Evolutionary conservation across 2,329 filamentous ascomycete genomes (phyloP), one percentile per base, ranked within the genome.

Genomic region (Apiospora marii): DNA sequence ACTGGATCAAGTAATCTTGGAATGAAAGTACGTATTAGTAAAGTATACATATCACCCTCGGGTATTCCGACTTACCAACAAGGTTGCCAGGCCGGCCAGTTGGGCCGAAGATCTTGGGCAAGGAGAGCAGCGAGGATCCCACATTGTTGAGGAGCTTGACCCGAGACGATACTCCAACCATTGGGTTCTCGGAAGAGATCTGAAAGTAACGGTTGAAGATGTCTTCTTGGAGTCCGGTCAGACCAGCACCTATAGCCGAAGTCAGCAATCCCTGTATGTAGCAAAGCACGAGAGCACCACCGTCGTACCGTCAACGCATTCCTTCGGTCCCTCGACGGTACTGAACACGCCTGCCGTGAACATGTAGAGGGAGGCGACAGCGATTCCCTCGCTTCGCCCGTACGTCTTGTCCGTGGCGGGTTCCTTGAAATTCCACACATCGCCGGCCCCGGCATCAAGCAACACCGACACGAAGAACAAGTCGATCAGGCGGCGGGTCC

Each of bases 341-440:
- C 12, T 16, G 3, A 16, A 48, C 22, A 6, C 10, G 34, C 43
- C 37, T 24, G 73, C 64, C 22, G 68, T 70, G 85, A 93, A 93
- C 92, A 93, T 93, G 76, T 93, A 91, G 67, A 82, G 75, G 69
- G 80, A 81, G 6, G 81, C 81, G 69, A 82, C 91, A 12, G 95
- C 95, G 71, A 98, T 87, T 12, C 95, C 95, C 82, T 98, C 96
- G 74, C 95, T 98, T 69, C 96, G 91, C 70, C 91, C 88, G 83
- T 96, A 98, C 53, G 93, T 83, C 74, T 92, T 92, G 72, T 94
- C 94, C 75, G 95, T 97, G 80, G 97, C 95, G 0, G 84, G 81
- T 76, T 88, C 87, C 0, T 77, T 79, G 71, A 82, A 89, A 0
- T 75, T 78, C 87, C 87, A 89, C 14, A 79, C 73, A 76, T 88